Evolutionary conservation across 768 basidiomycete genomes (phyloP).

Genomic region (Xerocomus spinulosus): DNA sequence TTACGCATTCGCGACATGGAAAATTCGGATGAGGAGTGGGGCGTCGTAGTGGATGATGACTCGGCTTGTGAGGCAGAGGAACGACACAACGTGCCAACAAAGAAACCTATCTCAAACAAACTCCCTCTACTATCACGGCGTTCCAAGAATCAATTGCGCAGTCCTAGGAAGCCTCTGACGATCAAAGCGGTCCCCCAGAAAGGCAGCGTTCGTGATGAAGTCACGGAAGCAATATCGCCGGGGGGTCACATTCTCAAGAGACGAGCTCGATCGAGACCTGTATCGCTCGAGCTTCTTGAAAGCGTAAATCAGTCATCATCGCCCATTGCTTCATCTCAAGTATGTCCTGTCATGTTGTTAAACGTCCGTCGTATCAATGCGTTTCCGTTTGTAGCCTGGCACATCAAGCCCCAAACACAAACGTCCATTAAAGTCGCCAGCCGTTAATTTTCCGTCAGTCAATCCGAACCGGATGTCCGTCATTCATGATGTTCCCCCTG

Average conservation of each 20-base stretch:
- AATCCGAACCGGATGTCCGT: slow-evolving; percentile 36
- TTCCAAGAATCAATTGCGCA: slow-evolving; percentile 26
- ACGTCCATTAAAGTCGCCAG: slow-evolving; percentile 11
- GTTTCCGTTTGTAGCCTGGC: slow-evolving; percentile 6
- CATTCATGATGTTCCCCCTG: slow-evolving; percentile 37
- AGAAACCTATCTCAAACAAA: slow-evolving; percentile 32
- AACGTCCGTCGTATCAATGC: slow-evolving; percentile 1
- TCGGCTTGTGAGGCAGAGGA: slow-evolving; percentile 50
- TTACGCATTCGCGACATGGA: slow-evolving; percentile 56
- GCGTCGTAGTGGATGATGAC: slow-evolving; percentile 40
- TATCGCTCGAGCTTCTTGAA: slow-evolving; percentile 62
- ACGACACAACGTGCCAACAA: slow-evolving; percentile 29
- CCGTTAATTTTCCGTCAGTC: slow-evolving; percentile 36
- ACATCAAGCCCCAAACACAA: slow-evolving; percentile 13
- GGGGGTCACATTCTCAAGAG: slow-evolving; percentile 74
- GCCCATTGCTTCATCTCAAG: slow-evolving; percentile 32
- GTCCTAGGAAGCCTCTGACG: slow-evolving; percentile 25
- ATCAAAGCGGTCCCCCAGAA: slow-evolving; percentile 32
- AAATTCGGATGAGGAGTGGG: slow-evolving; percentile 43
- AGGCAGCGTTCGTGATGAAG: slow-evolving; percentile 48
- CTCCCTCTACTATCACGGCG: slow-evolving; percentile 22
- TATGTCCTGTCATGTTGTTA: background rate
- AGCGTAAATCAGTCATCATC: slow-evolving; percentile 44
- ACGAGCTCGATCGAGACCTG: slow-evolving; percentile 66
- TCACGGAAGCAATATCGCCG: slow-evolving; percentile 67